These are phyloP conservation scores for Puya raimondii DNA, from an alignment of 176 grass and related monocot species.

Conservation along the genomic window DNA sequence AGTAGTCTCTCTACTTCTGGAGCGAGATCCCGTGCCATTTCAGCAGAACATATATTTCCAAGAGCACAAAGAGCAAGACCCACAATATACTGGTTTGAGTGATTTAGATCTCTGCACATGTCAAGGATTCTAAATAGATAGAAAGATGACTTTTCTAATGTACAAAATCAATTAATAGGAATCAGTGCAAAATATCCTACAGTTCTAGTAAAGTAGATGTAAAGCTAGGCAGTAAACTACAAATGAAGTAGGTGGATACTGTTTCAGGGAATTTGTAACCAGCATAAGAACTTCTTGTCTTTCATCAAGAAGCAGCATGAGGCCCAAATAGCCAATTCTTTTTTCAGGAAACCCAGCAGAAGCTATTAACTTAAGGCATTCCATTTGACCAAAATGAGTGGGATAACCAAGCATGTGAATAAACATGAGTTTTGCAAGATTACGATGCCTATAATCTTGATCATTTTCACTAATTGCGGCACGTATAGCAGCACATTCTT, in stretches of 20 bases:
- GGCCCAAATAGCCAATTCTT: conserved; percentile 94
- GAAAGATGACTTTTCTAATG: background rate
- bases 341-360: conserved; percentile 92
- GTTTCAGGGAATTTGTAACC: conserved; percentile 99
- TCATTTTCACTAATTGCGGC: conserved; percentile 91
- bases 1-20: conserved; percentile 95
- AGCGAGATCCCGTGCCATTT: conserved; percentile 94
- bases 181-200: background rate
- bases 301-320: conserved; percentile 97
- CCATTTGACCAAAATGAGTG: conserved; percentile 99
- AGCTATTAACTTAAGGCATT: conserved; percentile 99
- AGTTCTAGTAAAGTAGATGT: background rate
- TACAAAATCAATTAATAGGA: background rate
- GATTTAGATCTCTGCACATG: conserved; percentile 93
- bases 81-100: conserved; percentile 96
- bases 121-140: conserved; percentile 33
- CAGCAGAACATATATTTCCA: conserved; percentile 97
- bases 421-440: conserved; percentile 99
- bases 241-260: conserved; percentile 51
- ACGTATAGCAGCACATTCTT: conserved; percentile 97
- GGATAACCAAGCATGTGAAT: conserved; percentile 99
- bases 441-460: conserved; percentile 89
- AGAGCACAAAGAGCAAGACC: conserved; percentile 94
- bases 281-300: conserved; percentile 99
- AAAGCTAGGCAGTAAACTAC: background rate